Evolutionary conservation across 2,329 filamentous ascomycete species (phyloP), one percentile per base, ranked within the genome.

Genomic region (Periglandula ipomoeae): DNA sequence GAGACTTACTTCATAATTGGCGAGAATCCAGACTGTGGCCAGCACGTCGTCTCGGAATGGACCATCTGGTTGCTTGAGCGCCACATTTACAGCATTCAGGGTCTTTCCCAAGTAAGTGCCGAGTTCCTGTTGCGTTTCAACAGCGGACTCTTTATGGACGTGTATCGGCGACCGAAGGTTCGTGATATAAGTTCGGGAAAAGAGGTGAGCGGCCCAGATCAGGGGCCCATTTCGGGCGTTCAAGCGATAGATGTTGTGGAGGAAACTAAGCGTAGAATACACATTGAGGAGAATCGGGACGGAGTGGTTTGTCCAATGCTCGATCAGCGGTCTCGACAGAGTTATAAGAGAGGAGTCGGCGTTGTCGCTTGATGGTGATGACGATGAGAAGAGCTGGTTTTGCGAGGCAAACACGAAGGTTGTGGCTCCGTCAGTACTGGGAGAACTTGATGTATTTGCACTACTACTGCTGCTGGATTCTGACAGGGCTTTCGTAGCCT

Each of bases 231-330:
- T 53, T 15, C 48, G 19, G 19, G 51, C 43, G 20, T 56, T 52
- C 7, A 53, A 51, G 17, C 48, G 52, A 50, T 65, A 68, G 10
- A 62, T 53, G 7, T 58, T 49, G 10, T 58, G 56, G 1, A 70
- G 55, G 32, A 70, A 70, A 5, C 59, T 56, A 24, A 70, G 44
- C 2, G 60, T 55, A 3, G 61, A 60, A 47, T 70, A 70, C 39
- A 67, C 60, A 43, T 65, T 61, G 19, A 70, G 61, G 1, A 70
- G 53, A 19, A 70, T 66, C 4, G 68, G 66, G 3, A 70, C 56
- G 0, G 68, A 69, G 34, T 68, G 63, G 2, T 55, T 47, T 4
- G 64, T 68, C 68, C 68, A 70, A 41, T 69, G 64, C 48, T 70
- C 61, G 15, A 51, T 54, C 23, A 70, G 37, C 4, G 58, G 55